phyloP scores from a whole-genome alignment of 805 yeast genomes.

The Candida dajiaensis region DNA sequence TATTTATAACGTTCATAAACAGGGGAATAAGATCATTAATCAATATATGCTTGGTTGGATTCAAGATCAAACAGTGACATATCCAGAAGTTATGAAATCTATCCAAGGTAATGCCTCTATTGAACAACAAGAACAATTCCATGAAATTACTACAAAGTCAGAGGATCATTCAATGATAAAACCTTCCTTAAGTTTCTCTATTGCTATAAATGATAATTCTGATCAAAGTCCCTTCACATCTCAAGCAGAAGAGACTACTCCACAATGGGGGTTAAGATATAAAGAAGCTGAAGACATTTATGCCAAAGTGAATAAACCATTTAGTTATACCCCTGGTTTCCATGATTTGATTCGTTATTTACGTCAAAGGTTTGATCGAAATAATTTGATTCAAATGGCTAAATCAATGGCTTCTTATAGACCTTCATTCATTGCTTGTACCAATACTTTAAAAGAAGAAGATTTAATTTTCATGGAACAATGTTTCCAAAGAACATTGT shows the following conservation, averaged over 20 bases:
- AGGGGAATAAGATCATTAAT: slow-evolving; percentile 53
- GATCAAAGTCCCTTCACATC: neutral
- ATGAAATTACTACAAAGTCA: slow-evolving; percentile 2
- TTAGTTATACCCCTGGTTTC: slow-evolving; percentile 86
- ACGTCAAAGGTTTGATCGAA: slow-evolving; percentile 60
- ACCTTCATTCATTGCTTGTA: slow-evolving; percentile 90
- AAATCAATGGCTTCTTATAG: slow-evolving; percentile 85
- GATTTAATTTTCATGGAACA: slow-evolving; percentile 95
- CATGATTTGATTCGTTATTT: slow-evolving; percentile 75
- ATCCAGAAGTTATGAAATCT: slow-evolving; percentile 50
- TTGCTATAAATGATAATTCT: slow-evolving; percentile 21
- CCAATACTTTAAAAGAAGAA: slow-evolving; percentile 80
- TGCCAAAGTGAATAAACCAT: slow-evolving; percentile 67
- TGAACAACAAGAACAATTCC: slow-evolving; percentile 1
- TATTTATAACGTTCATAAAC: slow-evolving; percentile 29
- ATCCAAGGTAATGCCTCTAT: slow-evolving; percentile 16
- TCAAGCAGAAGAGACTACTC: neutral
- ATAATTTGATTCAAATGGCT: slow-evolving; percentile 74
- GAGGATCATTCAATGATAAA: neutral
- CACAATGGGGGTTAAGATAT: slow-evolving; percentile 35
- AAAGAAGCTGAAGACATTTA: slow-evolving; percentile 77
- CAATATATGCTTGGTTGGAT: slow-evolving; percentile 60
- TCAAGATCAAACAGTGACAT: slow-evolving; percentile 35
- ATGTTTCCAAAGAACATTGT: slow-evolving; percentile 85
- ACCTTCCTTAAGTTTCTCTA: slow-evolving; percentile 23